These are phyloP conservation scores for Colletotrichum graminicola DNA, from an alignment of 2,329 filamentous ascomycete genomes.

Conservation along the genomic window DNA sequence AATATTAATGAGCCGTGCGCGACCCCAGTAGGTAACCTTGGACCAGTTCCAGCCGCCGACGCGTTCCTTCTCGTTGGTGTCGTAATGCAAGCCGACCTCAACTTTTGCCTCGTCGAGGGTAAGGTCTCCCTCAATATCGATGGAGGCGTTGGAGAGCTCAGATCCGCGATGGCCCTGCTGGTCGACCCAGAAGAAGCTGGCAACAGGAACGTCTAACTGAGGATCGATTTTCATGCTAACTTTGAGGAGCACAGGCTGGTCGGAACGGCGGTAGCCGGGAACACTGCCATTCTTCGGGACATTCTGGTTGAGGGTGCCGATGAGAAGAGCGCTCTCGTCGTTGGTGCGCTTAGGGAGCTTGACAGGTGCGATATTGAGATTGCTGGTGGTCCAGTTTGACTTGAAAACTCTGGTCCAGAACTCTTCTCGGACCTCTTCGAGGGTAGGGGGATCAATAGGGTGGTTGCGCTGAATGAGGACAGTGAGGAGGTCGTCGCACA, in stretches of 20 bases:
- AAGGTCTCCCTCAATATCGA: constrained; percentile 21
- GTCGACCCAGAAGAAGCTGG: constrained; percentile 35
- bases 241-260: constrained; percentile 20
- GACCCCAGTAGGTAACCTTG: constrained; percentile 31
- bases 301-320: constrained; percentile 32
- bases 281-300: constrained; percentile 10
- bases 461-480: constrained; percentile 8
- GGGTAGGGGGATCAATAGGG: constrained; percentile 2
- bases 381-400: constrained; percentile 18
- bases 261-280: constrained; percentile 26
- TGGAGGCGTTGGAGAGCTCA: constrained; percentile 5
- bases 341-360: constrained; percentile 17
- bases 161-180: constrained; percentile 18
- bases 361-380: neutral
- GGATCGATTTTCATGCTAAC: constrained; percentile 18
- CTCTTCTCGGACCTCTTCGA: constrained; percentile 1
- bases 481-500: constrained; percentile 28
- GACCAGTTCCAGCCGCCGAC: constrained; percentile 30
- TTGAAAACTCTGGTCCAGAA: constrained; percentile 25
- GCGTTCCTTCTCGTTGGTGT: constrained; percentile 25
- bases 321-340: constrained; percentile 25
- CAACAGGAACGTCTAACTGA: neutral
- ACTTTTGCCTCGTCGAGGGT: constrained; percentile 2
- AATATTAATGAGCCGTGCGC: constrained; percentile 16
- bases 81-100: constrained; percentile 20